These are phyloP conservation scores for Talaromyces wortmannii DNA, from an alignment of 495 filamentous ascomycete genomes.

Conservation along the genomic window DNA sequence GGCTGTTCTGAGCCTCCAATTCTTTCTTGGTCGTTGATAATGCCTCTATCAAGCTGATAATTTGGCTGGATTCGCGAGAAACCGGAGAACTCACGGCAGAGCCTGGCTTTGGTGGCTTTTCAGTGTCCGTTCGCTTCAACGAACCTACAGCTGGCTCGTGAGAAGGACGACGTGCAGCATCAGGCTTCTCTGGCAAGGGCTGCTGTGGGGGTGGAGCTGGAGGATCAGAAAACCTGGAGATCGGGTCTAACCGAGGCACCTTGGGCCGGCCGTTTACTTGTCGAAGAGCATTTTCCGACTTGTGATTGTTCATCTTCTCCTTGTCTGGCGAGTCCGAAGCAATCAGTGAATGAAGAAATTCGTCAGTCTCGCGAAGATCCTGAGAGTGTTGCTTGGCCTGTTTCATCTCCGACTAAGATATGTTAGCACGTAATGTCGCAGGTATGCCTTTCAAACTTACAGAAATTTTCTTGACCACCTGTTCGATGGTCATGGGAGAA, in stretches of 20 bases:
- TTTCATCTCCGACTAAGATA: slow-evolving; percentile 71
- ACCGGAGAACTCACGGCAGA: slow-evolving; percentile 50
- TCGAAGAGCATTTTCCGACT: slow-evolving; percentile 33
- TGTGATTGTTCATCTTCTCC: slow-evolving; percentile 37
- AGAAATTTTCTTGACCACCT: slow-evolving; percentile 87
- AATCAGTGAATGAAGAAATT: slow-evolving; percentile 71
- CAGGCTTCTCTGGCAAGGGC: slow-evolving; percentile 84
- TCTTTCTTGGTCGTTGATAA: slow-evolving; percentile 72
- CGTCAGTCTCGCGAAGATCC: slow-evolving; percentile 73
- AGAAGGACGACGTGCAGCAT: slow-evolving; percentile 45
- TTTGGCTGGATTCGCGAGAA: slow-evolving; percentile 62
- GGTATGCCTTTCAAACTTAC: slow-evolving; percentile 47
- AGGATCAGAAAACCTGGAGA: slow-evolving; percentile 73
- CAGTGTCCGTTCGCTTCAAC: slow-evolving; percentile 68
- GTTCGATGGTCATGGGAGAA: slow-evolving; percentile 83
- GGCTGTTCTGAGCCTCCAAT: slow-evolving; percentile 69
- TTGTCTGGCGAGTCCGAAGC: slow-evolving; percentile 61
- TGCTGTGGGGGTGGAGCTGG: slow-evolving; percentile 89
- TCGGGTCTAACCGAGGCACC: slow-evolving; percentile 52
- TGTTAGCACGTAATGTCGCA: slow-evolving; percentile 7
- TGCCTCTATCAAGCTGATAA: slow-evolving; percentile 72
- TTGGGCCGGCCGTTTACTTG: slow-evolving; percentile 38
- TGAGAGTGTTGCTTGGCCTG: slow-evolving; percentile 79
- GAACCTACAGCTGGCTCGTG: slow-evolving; percentile 44
- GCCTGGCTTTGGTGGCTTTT: slow-evolving; percentile 57